Base-by-base conservation (phyloP, 1,284 basidiomycete genomes). In the Papiliotrema laurentii region DNA sequence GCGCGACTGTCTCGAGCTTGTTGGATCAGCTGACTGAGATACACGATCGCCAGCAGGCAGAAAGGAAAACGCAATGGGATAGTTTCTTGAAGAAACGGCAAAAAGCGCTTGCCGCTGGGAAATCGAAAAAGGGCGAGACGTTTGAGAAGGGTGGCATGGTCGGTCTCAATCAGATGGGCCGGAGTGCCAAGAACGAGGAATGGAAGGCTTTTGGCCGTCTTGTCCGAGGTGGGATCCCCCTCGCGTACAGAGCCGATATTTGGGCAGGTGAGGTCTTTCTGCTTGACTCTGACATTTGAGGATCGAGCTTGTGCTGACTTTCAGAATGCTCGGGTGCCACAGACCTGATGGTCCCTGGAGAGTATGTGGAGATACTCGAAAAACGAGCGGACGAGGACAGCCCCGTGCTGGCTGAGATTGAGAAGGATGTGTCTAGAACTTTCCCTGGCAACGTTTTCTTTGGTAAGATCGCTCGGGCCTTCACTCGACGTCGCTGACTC, bases 401-500 rank as follows among this genome's bases (percentile, higher is more conserved):
- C 37, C 83, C 87, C 0, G 80, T 83, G 43, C 72, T 76, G 45
- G 69, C 71, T 31, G 94, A 98, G 75, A 97, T 98, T 54, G 92
- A 94, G 75, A 93, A 97, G 74, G 94, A 97, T 64, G 88, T 97
- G 1, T 61, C 68, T 37, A 74, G 90, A 69, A 94, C 89, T 35
- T 96, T 97, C 85, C 94, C 94, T 0, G 77, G 93, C 36, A 97
- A 97, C 66, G 80, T 97, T 30, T 98, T 94, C 75, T 98, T 97
- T 73, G 94, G 91, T 38, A 14, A n/a, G 39, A 27, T 2, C 10
- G 36, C 7, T 19, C 36, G 19, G 14, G 30, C 10, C n/a, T n/a
- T n/a, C 9, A 31, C 10, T 31, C 30, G 30, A 16, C 10, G 9
- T 31, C 30, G 35, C 49, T 50, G 33, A 50, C 24, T 14, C 25